Conservation (phyloP, 2,329 filamentous ascomycete genomes). For the Penicillium sp. region DNA sequence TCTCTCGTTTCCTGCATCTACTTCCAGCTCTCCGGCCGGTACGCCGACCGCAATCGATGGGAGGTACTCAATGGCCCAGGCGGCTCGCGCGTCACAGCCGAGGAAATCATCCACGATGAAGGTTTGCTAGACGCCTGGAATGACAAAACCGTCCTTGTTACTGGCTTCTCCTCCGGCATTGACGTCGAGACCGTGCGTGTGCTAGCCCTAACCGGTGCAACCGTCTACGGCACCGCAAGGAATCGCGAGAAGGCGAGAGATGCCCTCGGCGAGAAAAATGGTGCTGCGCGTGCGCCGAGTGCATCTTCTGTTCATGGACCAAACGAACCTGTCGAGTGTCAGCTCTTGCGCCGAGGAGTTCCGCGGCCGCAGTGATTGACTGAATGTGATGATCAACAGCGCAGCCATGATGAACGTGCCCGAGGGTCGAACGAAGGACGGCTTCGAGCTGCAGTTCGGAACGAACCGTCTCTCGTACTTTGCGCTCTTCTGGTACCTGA, state of each 20-base stretch:
- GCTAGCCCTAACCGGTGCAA: slow-evolving; percentile 43
- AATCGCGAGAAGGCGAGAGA: slow-evolving; percentile 40
- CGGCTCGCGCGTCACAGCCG: slow-evolving; percentile 31
- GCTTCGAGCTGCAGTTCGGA: slow-evolving; percentile 57
- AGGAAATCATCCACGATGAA: slow-evolving; percentile 44
- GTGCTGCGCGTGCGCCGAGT: slow-evolving; percentile 31
- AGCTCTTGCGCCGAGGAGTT: slow-evolving; percentile 20
- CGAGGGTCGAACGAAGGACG: slow-evolving; percentile 40
- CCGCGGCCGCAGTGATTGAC: slow-evolving; percentile 15
- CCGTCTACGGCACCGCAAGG: slow-evolving; percentile 42
- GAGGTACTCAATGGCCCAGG: slow-evolving; percentile 20
- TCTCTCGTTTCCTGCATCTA: neutral
- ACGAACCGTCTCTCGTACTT: slow-evolving; percentile 59
- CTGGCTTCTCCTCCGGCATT: slow-evolving; percentile 40
- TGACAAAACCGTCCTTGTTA: slow-evolving; percentile 23
- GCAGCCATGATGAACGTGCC: slow-evolving; percentile 42
- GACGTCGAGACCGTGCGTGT: slow-evolving; percentile 52
- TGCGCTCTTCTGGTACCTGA: slow-evolving; percentile 58
- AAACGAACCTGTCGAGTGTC: slow-evolving; percentile 21
- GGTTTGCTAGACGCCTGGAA: slow-evolving; percentile 21
- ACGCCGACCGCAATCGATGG: neutral
- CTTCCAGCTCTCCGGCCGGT: neutral
- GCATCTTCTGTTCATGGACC: slow-evolving; percentile 19
- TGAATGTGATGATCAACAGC: slow-evolving; percentile 47
- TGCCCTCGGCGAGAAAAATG: slow-evolving; percentile 28